Conservation (phyloP, 768 basidiomycete genomes). For the Dacryopinax primogenitus region DNA sequence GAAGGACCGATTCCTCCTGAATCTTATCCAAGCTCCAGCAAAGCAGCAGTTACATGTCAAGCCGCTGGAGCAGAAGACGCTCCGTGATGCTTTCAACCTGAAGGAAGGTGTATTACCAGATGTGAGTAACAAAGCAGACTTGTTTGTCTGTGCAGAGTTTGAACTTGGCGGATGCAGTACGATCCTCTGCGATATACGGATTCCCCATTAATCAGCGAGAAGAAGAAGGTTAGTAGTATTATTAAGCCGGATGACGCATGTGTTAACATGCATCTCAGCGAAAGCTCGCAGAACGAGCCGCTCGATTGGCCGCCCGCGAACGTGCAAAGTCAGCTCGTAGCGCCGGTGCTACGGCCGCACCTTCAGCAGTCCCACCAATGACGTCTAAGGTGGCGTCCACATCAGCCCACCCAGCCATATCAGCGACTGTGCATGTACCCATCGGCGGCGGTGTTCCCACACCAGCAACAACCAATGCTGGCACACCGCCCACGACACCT, state of each 20-base stretch:
- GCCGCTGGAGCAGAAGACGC: conserved; percentile 52
- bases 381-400: not conserved
- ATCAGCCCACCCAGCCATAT: not conserved
- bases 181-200: not conserved
- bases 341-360: not conserved
- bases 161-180: not conserved
- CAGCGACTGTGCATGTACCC: not conserved
- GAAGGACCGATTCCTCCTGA: conserved; percentile 60
- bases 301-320: not conserved
- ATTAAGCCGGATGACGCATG: not conserved
- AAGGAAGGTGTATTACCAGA: conserved; percentile 5
- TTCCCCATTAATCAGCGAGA: conserved; percentile 1
- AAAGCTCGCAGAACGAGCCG: not conserved
- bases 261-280: not conserved
- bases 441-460: not conserved
- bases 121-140: not conserved
- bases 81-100: conserved; percentile 49
- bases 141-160: not conserved
- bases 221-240: not conserved
- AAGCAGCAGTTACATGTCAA: conserved; percentile 54
- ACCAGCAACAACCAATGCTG: not conserved
- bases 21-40: conserved; percentile 52
- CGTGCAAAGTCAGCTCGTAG: not conserved
- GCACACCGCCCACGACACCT: not conserved
- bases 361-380: not conserved